phyloP scores from a whole-genome alignment of 2,329 filamentous ascomycete species.

The Sclerotinia sclerotiorum region DNA sequence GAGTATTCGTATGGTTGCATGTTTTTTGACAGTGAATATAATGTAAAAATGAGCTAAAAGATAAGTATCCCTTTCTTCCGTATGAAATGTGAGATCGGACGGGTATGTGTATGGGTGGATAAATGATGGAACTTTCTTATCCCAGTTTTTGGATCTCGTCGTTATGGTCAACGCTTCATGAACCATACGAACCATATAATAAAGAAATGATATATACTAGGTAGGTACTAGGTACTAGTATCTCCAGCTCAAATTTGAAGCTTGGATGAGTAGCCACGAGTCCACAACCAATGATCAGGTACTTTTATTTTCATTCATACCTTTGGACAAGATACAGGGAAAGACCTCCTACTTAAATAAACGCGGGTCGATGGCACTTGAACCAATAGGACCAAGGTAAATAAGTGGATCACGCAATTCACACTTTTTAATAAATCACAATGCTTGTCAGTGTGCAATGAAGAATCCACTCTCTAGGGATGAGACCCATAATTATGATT shows the following conservation, averaged over 20 bases:
- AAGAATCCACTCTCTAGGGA: neutral
- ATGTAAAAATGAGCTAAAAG: neutral
- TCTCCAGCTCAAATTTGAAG: neutral
- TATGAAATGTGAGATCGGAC: neutral
- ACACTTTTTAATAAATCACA: neutral
- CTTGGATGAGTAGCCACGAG: too few relatives aligned
- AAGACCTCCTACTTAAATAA: constrained; percentile 12
- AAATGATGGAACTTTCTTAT: neutral
- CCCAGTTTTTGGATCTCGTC: neutral
- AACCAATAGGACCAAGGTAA: neutral
- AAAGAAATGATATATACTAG: too few relatives aligned
- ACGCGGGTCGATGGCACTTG: constrained; percentile 5
- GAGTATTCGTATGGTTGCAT: neutral
- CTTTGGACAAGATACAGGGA: neutral
- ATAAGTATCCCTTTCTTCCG: neutral
- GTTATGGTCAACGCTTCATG: constrained; percentile 1
- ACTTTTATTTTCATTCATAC: neutral
- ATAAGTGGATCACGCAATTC: too few relatives aligned
- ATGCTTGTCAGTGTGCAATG: neutral
- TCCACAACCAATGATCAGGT: neutral
- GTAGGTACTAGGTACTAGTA: neutral
- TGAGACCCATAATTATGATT: neutral
- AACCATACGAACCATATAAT: neutral
- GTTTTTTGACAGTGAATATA: neutral
- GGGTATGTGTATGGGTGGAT: neutral